These are phyloP conservation scores for Blastomyces percursus DNA, from an alignment of 2,329 filamentous ascomycete species.

Conservation along the genomic window DNA sequence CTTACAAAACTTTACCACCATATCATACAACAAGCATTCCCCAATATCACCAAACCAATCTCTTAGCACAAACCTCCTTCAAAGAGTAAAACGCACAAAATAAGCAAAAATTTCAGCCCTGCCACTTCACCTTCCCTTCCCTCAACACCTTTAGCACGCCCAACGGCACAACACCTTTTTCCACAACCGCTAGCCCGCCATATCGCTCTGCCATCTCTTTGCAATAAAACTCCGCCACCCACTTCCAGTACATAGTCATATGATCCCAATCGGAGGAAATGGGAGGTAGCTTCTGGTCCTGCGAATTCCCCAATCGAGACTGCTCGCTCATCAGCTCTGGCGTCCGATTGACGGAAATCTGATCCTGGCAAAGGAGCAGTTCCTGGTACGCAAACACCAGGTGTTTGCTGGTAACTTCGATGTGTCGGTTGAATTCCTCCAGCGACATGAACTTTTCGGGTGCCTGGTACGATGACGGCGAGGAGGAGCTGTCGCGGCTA, in stretches of 20 bases:
- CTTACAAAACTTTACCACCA: neutral
- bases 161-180: slow-evolving; percentile 32
- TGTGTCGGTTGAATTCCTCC: slow-evolving; percentile 30
- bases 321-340: slow-evolving; percentile 20
- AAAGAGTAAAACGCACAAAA: neutral
- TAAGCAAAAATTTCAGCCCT: slow-evolving; percentile 19
- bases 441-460: slow-evolving; percentile 26
- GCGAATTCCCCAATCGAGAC: slow-evolving; percentile 9
- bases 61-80: neutral
- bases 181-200: slow-evolving; percentile 32
- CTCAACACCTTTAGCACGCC: slow-evolving; percentile 35
- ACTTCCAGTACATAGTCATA: slow-evolving; percentile 36
- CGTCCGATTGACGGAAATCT: slow-evolving; percentile 23
- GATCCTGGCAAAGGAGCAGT: slow-evolving; percentile 24
- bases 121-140: slow-evolving; percentile 33
- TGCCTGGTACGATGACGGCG: neutral
- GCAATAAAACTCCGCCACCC: slow-evolving; percentile 33
- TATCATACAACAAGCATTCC: neutral
- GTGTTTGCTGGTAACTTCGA: slow-evolving; percentile 24
- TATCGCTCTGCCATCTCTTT: slow-evolving; percentile 32
- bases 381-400: slow-evolving; percentile 25
- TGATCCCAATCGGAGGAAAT: slow-evolving; percentile 21
- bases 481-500: neutral
- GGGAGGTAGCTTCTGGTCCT: neutral
- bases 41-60: neutral